A percentile compares a stretch with the other conserved stretches of the same genome.
Conservation (phyloP, 2,329 filamentous ascomycete species). For the Calonectria multiphialidica region DNA sequence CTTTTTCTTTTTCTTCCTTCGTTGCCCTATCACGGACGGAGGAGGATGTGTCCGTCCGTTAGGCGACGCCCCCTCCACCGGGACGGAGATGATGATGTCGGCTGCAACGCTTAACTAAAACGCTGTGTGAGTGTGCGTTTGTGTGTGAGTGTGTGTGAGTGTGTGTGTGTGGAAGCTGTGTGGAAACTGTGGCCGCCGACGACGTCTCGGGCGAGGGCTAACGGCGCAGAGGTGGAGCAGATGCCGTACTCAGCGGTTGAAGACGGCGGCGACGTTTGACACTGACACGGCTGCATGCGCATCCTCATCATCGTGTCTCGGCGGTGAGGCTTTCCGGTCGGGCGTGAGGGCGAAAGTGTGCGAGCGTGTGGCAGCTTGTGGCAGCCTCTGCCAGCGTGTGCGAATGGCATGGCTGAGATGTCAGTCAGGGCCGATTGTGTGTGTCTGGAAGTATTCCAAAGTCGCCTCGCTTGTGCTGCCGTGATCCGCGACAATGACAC, state of each 20-base stretch:
- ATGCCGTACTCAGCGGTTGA: not conserved
- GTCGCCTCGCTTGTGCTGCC: slow-evolving; percentile 9
- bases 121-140: not conserved
- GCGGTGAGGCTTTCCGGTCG: slow-evolving; percentile 10
- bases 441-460: slow-evolving; percentile 13
- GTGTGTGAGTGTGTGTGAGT: not conserved
- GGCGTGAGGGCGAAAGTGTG: not conserved
- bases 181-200: not conserved
- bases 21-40: not conserved
- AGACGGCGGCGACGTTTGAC: not conserved
- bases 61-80: no score
- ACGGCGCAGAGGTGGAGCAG: not conserved
- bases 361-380: no score
- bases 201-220: not conserved
- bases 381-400: not conserved
- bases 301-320: slow-evolving; percentile 13
- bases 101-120: no score
- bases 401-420: slow-evolving; percentile 1
- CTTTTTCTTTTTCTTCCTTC: no score
- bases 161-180: not conserved
- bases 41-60: no score
- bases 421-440: not conserved
- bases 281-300: slow-evolving; percentile 12
- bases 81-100: no score
- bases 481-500: slow-evolving; percentile 12